Evolutionary conservation across 2,329 filamentous ascomycete genomes (phyloP).

Genomic region (Aspergillus texensis): DNA sequence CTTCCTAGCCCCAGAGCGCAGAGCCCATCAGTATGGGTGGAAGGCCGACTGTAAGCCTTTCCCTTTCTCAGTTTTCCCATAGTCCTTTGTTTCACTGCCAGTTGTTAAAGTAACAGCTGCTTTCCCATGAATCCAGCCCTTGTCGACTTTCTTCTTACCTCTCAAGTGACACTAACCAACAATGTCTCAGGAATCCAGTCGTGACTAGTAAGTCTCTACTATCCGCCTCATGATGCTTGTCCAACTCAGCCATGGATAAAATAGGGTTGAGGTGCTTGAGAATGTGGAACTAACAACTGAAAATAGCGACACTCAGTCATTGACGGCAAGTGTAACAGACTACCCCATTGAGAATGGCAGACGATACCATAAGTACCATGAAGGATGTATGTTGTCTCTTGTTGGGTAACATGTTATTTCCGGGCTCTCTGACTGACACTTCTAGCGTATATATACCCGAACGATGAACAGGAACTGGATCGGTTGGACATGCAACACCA

Average conservation of each 20-base stretch:
- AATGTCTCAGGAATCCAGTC: slow-evolving; percentile 28
- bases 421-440: slow-evolving; percentile 18
- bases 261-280: not conserved
- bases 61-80: slow-evolving; percentile 1
- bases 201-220: slow-evolving; percentile 29
- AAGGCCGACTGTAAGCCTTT: slow-evolving; percentile 19
- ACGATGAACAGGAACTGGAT: slow-evolving; percentile 58
- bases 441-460: slow-evolving; percentile 50
- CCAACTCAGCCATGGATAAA: not conserved
- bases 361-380: slow-evolving; percentile 49
- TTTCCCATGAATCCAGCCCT: not conserved
- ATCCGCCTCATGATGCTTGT: not conserved
- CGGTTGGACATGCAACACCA: slow-evolving; percentile 60
- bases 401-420: not conserved
- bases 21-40: slow-evolving; percentile 15
- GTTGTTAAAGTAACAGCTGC: slow-evolving; percentile 1
- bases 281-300: not conserved
- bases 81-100: not conserved
- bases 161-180: slow-evolving; percentile 19
- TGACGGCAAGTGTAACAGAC: slow-evolving; percentile 47
- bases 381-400: slow-evolving; percentile 39
- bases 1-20: slow-evolving; percentile 8
- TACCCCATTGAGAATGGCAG: slow-evolving; percentile 47
- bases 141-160: not conserved
- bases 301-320: slow-evolving; percentile 45